Percentiles rank a stretch among this genome's conserved stretches.
phyloP scores from a whole-genome alignment of 2,329 filamentous ascomycete genomes.

The Aureobasidium uvarum region DNA sequence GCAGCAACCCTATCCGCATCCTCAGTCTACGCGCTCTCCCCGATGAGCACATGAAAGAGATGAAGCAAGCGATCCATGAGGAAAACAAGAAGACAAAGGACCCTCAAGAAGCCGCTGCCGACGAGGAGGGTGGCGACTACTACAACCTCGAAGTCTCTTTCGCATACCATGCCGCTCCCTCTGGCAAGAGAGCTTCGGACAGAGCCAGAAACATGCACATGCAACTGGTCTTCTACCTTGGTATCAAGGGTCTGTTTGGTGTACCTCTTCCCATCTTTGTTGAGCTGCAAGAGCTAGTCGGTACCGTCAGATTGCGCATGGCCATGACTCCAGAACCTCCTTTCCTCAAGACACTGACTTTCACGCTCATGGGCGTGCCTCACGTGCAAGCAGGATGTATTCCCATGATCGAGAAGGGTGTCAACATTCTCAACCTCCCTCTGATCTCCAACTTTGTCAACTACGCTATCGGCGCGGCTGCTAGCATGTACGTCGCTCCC shows the following conservation, averaged over 20 bases:
- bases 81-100: constrained; percentile 80
- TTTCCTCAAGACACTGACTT: constrained; percentile 86
- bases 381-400: constrained; percentile 87
- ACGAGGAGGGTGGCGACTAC: constrained; percentile 86
- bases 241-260: constrained; percentile 83
- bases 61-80: constrained; percentile 77
- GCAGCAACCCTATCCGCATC: constrained; percentile 84
- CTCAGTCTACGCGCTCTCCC: constrained; percentile 83
- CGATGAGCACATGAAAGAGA: constrained; percentile 73
- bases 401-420: constrained; percentile 85
- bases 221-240: constrained; percentile 91
- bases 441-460: constrained; percentile 85
- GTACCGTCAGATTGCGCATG: constrained; percentile 77
- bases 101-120: constrained; percentile 79
- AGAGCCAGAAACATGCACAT: constrained; percentile 96
- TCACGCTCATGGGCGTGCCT: constrained; percentile 91
- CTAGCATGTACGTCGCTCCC: constrained; percentile 87
- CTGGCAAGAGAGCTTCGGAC: constrained; percentile 65
- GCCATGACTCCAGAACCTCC: constrained; percentile 88
- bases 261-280: constrained; percentile 85
- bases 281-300: constrained; percentile 86
- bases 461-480: constrained; percentile 84
- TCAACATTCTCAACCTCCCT: constrained; percentile 75
- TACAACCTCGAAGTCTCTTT: constrained; percentile 91
- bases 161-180: constrained; percentile 85